Evolutionary conservation across 1,284 basidiomycete genomes (phyloP), one percentile per base, ranked within the genome.

Genomic region (Chiua sp.): DNA sequence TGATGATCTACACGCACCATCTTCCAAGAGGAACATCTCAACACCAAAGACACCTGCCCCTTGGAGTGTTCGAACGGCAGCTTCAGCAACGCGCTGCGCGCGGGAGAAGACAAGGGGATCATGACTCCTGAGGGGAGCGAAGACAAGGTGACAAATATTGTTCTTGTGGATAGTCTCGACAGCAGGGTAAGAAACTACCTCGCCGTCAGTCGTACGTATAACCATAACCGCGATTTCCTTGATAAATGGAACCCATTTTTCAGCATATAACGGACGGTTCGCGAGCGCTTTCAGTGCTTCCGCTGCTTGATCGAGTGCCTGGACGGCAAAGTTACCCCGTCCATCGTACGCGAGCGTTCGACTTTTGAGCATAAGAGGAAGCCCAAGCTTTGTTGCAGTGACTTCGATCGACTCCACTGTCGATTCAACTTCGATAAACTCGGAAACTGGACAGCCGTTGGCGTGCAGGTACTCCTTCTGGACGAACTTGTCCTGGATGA

Each of bases 181-280:
- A 2, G 88, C 90, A 28, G 97, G 95, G 73, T 99, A 99, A 11
- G 92, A 91, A 30, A 79, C 74, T 6, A 96, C 89, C 58, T 93
- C 84, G 16, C 95, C 96, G 22, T 79, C 74, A 10, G 80, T 81
- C 18, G 91, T 88, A 30, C 94, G 88, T 3, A 98, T 96, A 16
- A 99, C 98, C 93, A 99, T 98, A 51, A 99, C 96, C 0, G 97
- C 96, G 32, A 98, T 90, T 75, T 99, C 97, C 70, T 91, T 91
- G 42, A 81, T 80, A 69, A 99, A 98, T 0, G 90, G 87, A 0
- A 96, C 93, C 90, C 94, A 98, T 69, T 91, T 92, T 75, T 99
- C 97, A 0, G 94, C 97, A 69, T 99, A 99, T 7, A 98, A 79
- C 37, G 84, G 84, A 2, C 89, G 79, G 55, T 87, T 81, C 2